Evolutionary conservation across 2,329 filamentous ascomycete genomes (phyloP).

Genomic region (Scytalidium sp.): DNA sequence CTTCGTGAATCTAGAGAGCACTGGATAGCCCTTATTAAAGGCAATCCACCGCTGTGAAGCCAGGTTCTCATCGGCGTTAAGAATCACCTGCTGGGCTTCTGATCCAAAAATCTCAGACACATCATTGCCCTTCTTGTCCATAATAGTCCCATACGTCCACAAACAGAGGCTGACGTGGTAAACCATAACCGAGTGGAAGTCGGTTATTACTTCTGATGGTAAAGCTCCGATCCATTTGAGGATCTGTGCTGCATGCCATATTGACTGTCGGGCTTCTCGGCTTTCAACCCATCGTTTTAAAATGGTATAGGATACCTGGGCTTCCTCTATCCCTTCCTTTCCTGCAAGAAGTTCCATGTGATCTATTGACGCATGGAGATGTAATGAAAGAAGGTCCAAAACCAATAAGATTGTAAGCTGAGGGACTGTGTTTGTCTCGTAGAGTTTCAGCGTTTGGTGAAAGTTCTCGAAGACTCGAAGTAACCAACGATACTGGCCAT

Average conservation of each 20-base stretch:
- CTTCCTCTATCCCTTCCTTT: slow-evolving; percentile 64
- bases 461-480: slow-evolving; percentile 30
- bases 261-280: slow-evolving; percentile 51
- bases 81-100: background rate
- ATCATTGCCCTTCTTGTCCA: background rate
- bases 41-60: background rate
- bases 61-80: background rate
- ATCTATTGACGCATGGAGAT: slow-evolving; percentile 61
- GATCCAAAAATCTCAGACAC: background rate
- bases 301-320: slow-evolving; percentile 53
- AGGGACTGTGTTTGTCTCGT: slow-evolving; percentile 18
- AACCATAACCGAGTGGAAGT: slow-evolving; percentile 65
- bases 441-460: too few relatives aligned
- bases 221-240: slow-evolving; percentile 56
- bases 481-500: slow-evolving; percentile 57
- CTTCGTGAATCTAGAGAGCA: background rate
- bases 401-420: slow-evolving; percentile 35
- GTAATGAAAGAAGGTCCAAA: slow-evolving; percentile 56
- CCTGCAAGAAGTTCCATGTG: slow-evolving; percentile 68
- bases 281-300: slow-evolving; percentile 58
- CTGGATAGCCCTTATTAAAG: background rate
- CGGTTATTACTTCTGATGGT: slow-evolving; percentile 44
- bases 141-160: slow-evolving; percentile 63
- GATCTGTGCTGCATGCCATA: slow-evolving; percentile 68
- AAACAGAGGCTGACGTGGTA: slow-evolving; percentile 66